phyloP scores from a whole-genome alignment of 1,284 basidiomycete genomes.

The Cystobasidiaceae sp. region DNA sequence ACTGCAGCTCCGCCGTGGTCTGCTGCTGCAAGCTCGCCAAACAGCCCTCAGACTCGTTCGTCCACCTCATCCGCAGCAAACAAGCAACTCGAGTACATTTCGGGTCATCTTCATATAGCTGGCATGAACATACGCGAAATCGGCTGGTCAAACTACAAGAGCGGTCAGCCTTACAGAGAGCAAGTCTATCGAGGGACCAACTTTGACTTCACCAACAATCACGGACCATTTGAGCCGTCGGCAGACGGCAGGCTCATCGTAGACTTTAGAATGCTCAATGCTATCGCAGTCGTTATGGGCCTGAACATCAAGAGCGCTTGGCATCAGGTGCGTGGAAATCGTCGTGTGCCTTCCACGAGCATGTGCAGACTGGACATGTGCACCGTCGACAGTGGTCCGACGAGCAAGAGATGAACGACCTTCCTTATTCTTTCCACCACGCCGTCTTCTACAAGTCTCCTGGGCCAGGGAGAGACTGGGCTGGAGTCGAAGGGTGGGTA shows the following conservation, averaged over 20 bases:
- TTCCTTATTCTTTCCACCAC: constrained; percentile 19
- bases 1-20: not conserved
- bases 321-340: constrained; percentile 29
- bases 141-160: not conserved
- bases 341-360: not conserved
- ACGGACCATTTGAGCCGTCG: constrained; percentile 3
- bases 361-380: not conserved
- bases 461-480: constrained; percentile 21
- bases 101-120: constrained; percentile 1
- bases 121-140: constrained; percentile 12
- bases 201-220: constrained; percentile 3
- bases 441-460: constrained; percentile 25
- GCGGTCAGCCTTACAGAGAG: constrained; percentile 3
- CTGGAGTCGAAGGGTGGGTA: constrained; percentile 1
- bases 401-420: not conserved
- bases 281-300: constrained; percentile 21
- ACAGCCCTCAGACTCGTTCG: not conserved
- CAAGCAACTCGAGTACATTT: not conserved
- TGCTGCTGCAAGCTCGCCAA: not conserved
- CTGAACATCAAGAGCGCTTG: constrained; percentile 24
- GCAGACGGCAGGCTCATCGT: not conserved
- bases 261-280: constrained; percentile 16
- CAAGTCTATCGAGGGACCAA: constrained; percentile 11
- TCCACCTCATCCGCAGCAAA: not conserved
- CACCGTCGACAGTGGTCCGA: constrained; percentile 22